These are phyloP conservation scores for Nakaseomyces glabratus DNA, from an alignment of 1,139 yeast genomes.

Conservation along the genomic window DNA sequence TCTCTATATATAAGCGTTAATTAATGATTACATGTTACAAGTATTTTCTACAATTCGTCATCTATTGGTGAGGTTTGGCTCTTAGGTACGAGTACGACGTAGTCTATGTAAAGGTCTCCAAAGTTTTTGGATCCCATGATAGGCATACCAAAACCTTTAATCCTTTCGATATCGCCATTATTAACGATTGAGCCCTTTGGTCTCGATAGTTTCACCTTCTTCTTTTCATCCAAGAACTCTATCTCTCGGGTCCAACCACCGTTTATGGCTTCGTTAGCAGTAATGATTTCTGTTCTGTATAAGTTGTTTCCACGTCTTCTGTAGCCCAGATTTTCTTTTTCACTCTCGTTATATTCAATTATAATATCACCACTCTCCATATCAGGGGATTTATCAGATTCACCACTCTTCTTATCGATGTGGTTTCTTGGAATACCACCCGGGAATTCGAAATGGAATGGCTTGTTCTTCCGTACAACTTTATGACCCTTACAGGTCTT, in stretches of 20 bases:
- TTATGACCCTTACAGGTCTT: conserved; percentile 61
- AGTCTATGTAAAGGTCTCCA: conserved; percentile 73
- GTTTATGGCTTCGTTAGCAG: conserved; percentile 56
- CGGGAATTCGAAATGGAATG: conserved; percentile 51
- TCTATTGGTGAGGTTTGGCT: neutral
- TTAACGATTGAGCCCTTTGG: conserved; percentile 42
- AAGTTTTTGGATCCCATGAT: conserved; percentile 37
- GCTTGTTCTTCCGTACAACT: conserved; percentile 47
- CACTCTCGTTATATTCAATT: conserved; percentile 48
- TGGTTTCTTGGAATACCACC: conserved; percentile 64
- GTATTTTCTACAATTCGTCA: conserved; percentile 7
- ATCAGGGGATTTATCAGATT: conserved; percentile 80
- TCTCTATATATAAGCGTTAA: neutral
- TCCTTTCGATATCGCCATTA: conserved; percentile 61
- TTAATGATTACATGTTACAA: neutral
- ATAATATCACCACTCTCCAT: conserved; percentile 71
- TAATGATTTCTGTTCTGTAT: conserved; percentile 72
- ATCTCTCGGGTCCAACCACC: conserved; percentile 77
- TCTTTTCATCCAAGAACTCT: conserved; percentile 54
- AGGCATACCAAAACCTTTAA: conserved; percentile 85
- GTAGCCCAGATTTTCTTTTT: conserved; percentile 62
- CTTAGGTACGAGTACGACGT: conserved; percentile 41
- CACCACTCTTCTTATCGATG: conserved; percentile 55
- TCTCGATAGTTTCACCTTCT: conserved; percentile 44
- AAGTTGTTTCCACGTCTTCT: conserved; percentile 66